Evolutionary conservation across 2,329 filamentous ascomycete genomes (phyloP).

Genomic region (Ophiobolus disseminans): DNA sequence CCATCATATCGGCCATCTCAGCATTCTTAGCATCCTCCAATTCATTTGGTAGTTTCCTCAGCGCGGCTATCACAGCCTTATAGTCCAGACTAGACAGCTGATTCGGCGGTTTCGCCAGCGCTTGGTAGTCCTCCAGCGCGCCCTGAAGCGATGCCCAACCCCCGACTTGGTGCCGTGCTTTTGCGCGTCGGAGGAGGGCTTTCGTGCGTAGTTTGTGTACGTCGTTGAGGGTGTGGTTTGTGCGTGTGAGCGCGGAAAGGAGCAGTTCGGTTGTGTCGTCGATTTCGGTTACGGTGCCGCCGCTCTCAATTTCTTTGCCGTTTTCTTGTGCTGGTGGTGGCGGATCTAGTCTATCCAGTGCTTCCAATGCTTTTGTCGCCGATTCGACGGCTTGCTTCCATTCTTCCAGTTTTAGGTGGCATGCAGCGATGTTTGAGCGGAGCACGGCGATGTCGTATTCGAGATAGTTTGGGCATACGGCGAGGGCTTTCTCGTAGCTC

Average conservation of each 20-base stretch:
- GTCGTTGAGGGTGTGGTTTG: constrained; percentile 58
- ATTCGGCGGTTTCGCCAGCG: constrained; percentile 65
- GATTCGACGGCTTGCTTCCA: constrained; percentile 83
- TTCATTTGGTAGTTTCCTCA: constrained; percentile 69
- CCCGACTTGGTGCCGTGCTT: constrained; percentile 72
- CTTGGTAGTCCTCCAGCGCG: constrained; percentile 81
- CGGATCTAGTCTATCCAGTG: constrained; percentile 69
- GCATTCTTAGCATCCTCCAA: constrained; percentile 81
- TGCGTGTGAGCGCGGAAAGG: constrained; percentile 41
- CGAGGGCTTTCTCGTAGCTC: constrained; percentile 81
- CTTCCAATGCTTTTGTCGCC: constrained; percentile 75
- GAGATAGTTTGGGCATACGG: constrained; percentile 80
- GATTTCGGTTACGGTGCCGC: constrained; percentile 66
- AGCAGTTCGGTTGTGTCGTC: constrained; percentile 56
- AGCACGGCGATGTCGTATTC: constrained; percentile 89
- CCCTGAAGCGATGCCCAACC: constrained; percentile 83
- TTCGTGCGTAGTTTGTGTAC: constrained; percentile 81
- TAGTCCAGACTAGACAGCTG: constrained; percentile 69
- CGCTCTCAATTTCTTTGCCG: too few relatives aligned
- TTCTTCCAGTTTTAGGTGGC: constrained; percentile 81
- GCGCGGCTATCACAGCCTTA: constrained; percentile 70
- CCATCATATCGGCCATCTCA: constrained; percentile 97
- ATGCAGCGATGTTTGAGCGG: constrained; percentile 87
- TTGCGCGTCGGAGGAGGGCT: constrained; percentile 78
- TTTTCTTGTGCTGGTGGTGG: constrained; percentile 55